Percentiles rank a stretch among this genome's conserved stretches.
Evolutionary conservation across 192 early-diverging fungal species (phyloP).

Genomic region (Rhizophlyctis rosea): DNA sequence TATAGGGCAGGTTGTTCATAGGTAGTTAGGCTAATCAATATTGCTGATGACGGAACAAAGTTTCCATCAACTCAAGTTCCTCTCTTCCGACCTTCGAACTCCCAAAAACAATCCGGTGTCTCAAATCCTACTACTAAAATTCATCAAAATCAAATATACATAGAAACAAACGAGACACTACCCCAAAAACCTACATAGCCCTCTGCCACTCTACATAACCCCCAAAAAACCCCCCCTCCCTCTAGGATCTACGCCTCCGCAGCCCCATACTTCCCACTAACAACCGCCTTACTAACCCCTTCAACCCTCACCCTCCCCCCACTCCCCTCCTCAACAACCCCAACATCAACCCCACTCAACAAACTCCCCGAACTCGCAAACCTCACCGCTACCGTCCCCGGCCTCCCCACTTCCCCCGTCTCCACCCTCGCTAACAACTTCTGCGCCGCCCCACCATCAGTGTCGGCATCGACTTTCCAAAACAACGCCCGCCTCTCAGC

Average conservation of each 20-base stretch:
- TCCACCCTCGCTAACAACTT: slow-evolving; percentile 41
- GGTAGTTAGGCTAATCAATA: too few species aligned
- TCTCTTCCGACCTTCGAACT: too few species aligned
- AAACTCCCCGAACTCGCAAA: slow-evolving; percentile 19
- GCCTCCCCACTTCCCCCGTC: slow-evolving; percentile 6
- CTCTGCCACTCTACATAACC: too few species aligned
- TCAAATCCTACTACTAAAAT: too few species aligned
- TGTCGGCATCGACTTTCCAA: slow-evolving; percentile 35
- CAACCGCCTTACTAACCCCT: background rate
- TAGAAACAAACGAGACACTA: too few species aligned
- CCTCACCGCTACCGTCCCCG: slow-evolving; percentile 31
- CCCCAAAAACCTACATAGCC: too few species aligned
- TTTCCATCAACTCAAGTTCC: too few species aligned
- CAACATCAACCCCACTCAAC: slow-evolving; percentile 29
- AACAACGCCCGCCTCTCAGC: slow-evolving; percentile 32
- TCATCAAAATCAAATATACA: too few species aligned
- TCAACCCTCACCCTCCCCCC: slow-evolving; percentile 1
- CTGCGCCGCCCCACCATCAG: slow-evolving; percentile 3
- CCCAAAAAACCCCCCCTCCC: too few species aligned
- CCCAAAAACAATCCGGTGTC: too few species aligned
- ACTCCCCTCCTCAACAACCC: background rate
- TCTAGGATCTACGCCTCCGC: background rate
- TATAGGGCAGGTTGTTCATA: too few species aligned
- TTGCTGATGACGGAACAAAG: too few species aligned
- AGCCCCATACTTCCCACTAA: slow-evolving; percentile 19